These are phyloP conservation scores for Plasmodium relictum DNA, from an alignment of 169 alveolate genomes.

Conservation along the genomic window DNA sequence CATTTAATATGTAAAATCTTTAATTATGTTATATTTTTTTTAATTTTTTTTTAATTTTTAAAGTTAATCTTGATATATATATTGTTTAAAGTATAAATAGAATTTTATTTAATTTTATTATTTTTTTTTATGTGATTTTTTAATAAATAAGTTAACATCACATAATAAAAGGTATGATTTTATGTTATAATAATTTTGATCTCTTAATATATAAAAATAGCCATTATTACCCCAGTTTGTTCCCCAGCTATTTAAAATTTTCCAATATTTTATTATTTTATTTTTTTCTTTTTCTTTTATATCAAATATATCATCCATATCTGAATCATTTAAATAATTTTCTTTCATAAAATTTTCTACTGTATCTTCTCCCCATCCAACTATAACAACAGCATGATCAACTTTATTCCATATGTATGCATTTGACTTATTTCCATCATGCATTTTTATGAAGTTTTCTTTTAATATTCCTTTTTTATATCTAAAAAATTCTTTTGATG, in stretches of 20 bases:
- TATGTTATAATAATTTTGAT: slow-evolving; percentile 47
- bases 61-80: not conserved
- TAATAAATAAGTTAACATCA: slow-evolving; percentile 66
- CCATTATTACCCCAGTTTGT: slow-evolving; percentile 59
- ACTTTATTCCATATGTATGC: slow-evolving; percentile 76
- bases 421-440: slow-evolving; percentile 54
- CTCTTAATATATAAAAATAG: slow-evolving; percentile 56
- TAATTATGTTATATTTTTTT: too few species aligned
- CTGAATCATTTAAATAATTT: not conserved
- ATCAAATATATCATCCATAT: not conserved
- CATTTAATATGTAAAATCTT: too few species aligned
- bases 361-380: slow-evolving; percentile 76
- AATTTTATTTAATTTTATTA: not conserved
- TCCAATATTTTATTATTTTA: slow-evolving; percentile 61
- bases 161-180: slow-evolving; percentile 57
- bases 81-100: too few species aligned
- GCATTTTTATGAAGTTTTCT: slow-evolving; percentile 63
- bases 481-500: slow-evolving; percentile 22
- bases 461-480: slow-evolving; percentile 55
- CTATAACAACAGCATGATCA: slow-evolving; percentile 77
- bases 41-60: too few species aligned
- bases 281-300: not conserved
- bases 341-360: slow-evolving; percentile 29
- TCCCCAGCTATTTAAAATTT: slow-evolving; percentile 76
- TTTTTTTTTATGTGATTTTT: not conserved